Evolutionary conservation across 805 yeast genomes (phyloP), one percentile per base, ranked within the genome.

Genomic region (Cyberlindnera bimundalis): DNA sequence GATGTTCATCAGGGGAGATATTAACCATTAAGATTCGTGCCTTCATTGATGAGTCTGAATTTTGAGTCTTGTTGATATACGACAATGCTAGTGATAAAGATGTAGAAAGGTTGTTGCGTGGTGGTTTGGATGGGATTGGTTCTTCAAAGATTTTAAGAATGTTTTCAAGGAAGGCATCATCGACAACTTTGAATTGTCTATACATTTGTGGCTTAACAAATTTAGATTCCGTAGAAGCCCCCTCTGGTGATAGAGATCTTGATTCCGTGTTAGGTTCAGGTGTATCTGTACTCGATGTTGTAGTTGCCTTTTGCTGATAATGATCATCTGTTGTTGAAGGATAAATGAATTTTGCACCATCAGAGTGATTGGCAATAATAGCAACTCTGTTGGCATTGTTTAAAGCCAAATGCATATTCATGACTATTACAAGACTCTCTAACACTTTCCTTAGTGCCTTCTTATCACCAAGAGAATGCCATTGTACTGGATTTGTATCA

Each of bases 341-440:
- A 55, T 80, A 87, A 17, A 91, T 57, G 50, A 84, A 76, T 48
- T 68, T 66, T 0, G 95, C 79, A 0, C 91, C 87, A 12, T 66
- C 62, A 2, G 87, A 75, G 49, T 87, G 84, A 16, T 87, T 81
- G 1, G 87, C 84, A 29, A 90, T 75, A 13, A 91, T 76, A 2
- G 93, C 84, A 9, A 91, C 95, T 55, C 77, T 77, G 60, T 93
- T 93, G 27, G 89, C 78, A 51, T 84, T 85, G 61, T 86, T 86
- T 37, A 87, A 70, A 0, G 98, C 81, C 34, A 93, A 60, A 60
- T 93, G 99, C 2, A 95, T 89, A 60, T 93, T 93, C 37, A 90
- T 60, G 54, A 84, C 80, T 18, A 93, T 88, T 24, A 88, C 62
- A 8, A 90, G 56, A 2, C 90, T 68, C 47, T 83, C 74, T 6